These are phyloP conservation scores for Nakaseomyces kungkrabaensis DNA, from an alignment of 1,139 yeast species.

Conservation along the genomic window DNA sequence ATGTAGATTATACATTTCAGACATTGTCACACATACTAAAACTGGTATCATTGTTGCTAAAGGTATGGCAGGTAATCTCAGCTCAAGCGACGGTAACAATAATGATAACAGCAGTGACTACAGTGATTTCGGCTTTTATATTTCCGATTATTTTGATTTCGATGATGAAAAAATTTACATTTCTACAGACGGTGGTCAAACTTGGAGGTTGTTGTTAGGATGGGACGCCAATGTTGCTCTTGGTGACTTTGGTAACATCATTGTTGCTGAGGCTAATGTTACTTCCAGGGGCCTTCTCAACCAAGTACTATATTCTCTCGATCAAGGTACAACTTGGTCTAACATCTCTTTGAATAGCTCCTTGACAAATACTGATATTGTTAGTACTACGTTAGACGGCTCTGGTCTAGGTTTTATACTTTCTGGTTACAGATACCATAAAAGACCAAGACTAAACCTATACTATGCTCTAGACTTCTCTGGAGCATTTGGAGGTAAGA, in stretches of 20 bases:
- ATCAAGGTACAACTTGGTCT: slow-evolving; percentile 66
- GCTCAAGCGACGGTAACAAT: background rate
- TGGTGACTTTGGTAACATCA: slow-evolving; percentile 75
- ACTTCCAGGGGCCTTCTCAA: slow-evolving; percentile 25
- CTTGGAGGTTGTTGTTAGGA: slow-evolving; percentile 54
- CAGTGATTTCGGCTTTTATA: background rate
- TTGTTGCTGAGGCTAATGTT: slow-evolving; percentile 42
- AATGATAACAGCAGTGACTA: background rate
- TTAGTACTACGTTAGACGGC: slow-evolving; percentile 62
- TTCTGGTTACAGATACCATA: slow-evolving; percentile 32
- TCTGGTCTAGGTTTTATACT: slow-evolving; percentile 52
- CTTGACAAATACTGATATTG: slow-evolving; percentile 37
- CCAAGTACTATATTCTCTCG: slow-evolving; percentile 50
- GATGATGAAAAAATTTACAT: background rate
- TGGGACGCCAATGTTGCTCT: slow-evolving; percentile 50
- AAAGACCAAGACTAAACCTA: slow-evolving; percentile 4
- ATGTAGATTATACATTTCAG: slow-evolving; percentile 29
- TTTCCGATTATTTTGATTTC: background rate
- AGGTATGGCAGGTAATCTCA: slow-evolving; percentile 36
- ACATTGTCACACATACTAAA: background rate
- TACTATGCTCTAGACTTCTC: slow-evolving; percentile 50
- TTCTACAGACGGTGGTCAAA: slow-evolving; percentile 18
- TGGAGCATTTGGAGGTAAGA: slow-evolving; percentile 43
- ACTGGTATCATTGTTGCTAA: slow-evolving; percentile 57
- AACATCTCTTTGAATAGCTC: slow-evolving; percentile 40